Conservation (phyloP, 2,329 filamentous ascomycete genomes). For the Ophiocordyceps camponoti-saundersi region DNA sequence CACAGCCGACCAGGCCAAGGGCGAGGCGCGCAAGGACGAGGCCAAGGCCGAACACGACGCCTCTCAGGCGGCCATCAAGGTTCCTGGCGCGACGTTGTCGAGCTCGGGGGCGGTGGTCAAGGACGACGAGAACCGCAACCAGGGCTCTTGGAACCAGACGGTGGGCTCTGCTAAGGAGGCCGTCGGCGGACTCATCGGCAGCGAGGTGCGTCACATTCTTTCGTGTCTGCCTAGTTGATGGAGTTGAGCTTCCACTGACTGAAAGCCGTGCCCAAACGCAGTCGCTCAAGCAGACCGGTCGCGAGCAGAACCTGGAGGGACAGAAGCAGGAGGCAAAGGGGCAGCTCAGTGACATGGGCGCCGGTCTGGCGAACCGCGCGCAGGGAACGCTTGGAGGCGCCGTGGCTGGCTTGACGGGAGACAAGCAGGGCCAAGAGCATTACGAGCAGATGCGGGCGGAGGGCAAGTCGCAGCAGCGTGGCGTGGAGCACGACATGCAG, state of each 20-base stretch:
- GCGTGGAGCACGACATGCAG: constrained; percentile 64
- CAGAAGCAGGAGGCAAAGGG: constrained; percentile 71
- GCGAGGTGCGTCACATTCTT: constrained; percentile 32
- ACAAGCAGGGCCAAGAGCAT: constrained; percentile 44
- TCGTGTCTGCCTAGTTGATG: too few relatives aligned
- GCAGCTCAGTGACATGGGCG: constrained; percentile 54
- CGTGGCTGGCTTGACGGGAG: constrained; percentile 56
- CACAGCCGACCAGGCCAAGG: constrained; percentile 47
- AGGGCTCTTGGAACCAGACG: constrained; percentile 76
- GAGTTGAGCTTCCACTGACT: neutral
- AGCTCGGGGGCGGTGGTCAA: constrained; percentile 51
- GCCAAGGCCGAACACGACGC: constrained; percentile 51
- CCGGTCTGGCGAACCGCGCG: constrained; percentile 50
- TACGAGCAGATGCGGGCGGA: constrained; percentile 57
- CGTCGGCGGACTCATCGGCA: constrained; percentile 58
- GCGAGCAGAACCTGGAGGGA: constrained; percentile 63
- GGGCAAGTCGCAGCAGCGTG: constrained; percentile 72
- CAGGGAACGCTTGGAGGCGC: constrained; percentile 55
- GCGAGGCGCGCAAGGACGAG: constrained; percentile 46
- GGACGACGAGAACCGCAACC: constrained; percentile 54
- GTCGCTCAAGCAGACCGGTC: constrained; percentile 56
- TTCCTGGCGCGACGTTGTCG: constrained; percentile 55
- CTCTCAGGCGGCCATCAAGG: constrained; percentile 58
- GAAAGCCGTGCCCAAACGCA: constrained; percentile 8
- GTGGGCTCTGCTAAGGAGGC: constrained; percentile 74